phyloP scores from a whole-genome alignment of 495 filamentous ascomycete genomes.

The Annulohypoxylon stygium region DNA sequence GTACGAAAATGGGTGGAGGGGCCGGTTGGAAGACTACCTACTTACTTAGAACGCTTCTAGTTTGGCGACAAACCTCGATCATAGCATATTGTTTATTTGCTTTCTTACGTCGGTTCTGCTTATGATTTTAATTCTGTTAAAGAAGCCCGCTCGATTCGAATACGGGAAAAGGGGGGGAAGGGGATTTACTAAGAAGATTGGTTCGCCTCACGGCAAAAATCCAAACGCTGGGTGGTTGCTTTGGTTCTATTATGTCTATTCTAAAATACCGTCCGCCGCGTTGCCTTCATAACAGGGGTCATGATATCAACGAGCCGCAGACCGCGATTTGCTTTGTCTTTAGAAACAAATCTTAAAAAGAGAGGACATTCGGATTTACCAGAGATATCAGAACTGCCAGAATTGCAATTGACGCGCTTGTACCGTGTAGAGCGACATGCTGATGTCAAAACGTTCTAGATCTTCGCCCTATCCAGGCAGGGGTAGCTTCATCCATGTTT shows the following conservation, averaged over 20 bases:
- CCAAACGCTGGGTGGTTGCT: conserved; percentile 33
- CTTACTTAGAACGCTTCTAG: conserved; percentile 40
- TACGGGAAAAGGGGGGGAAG: conserved; percentile 37
- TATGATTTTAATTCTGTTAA: conserved; percentile 43
- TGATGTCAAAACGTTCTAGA: conserved; percentile 11
- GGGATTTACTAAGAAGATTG: conserved; percentile 44
- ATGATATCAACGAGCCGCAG: conserved; percentile 14
- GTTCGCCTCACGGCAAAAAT: conserved; percentile 53
- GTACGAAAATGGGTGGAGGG: conserved; percentile 32
- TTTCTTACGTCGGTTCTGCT: conserved; percentile 32
- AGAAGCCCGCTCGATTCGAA: conserved; percentile 33
- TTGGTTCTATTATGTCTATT: conserved; percentile 38
- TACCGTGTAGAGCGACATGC: conserved; percentile 4
- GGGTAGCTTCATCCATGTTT: conserved; percentile 19
- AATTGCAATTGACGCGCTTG: conserved; percentile 21
- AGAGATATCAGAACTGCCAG: conserved; percentile 7
- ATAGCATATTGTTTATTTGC: conserved; percentile 40
- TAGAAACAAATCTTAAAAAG: conserved; percentile 19
- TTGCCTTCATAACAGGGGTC: conserved; percentile 25
- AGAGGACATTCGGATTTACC: not conserved
- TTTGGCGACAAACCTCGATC: conserved; percentile 45
- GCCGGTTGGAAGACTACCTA: conserved; percentile 38
- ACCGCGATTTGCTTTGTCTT: conserved; percentile 9
- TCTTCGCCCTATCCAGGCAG: conserved; percentile 15
- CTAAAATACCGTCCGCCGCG: conserved; percentile 8